phyloP scores from a whole-genome alignment of 225 moss, liverwort and hornwort genomes.

The Physcomitrium patens region DNA sequence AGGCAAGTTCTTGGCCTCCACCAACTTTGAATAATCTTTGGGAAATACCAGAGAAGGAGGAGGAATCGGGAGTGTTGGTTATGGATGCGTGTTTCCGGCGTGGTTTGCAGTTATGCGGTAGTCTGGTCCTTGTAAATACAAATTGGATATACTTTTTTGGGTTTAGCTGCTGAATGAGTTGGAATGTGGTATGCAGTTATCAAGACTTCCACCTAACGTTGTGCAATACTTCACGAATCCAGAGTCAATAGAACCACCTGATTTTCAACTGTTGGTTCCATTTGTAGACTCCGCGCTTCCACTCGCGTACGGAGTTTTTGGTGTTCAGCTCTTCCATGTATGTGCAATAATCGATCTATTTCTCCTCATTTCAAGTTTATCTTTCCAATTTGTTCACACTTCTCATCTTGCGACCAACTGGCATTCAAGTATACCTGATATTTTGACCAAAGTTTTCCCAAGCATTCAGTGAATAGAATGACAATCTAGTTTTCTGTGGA shows the following conservation, averaged over 20 bases:
- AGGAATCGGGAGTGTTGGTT: too few species aligned
- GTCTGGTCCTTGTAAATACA: background rate
- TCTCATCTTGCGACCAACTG: too few species aligned
- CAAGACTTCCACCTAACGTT: constrained; percentile 84
- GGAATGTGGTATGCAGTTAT: constrained; percentile 50
- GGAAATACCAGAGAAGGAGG: too few species aligned
- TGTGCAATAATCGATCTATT: constrained; percentile 22
- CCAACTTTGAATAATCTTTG: background rate
- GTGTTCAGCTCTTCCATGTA: constrained; percentile 80
- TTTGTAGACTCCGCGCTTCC: constrained; percentile 81
- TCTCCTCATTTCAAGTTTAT: constrained; percentile 14
- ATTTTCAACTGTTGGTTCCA: constrained; percentile 75
- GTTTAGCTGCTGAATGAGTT: background rate
- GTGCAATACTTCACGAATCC: constrained; percentile 85
- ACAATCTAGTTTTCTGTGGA: too few species aligned
- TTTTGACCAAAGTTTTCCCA: too few species aligned
- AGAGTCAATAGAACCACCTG: constrained; percentile 76
- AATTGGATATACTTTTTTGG: background rate
- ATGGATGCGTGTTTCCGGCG: background rate
- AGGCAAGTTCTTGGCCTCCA: constrained; percentile 31
- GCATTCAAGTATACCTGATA: too few species aligned
- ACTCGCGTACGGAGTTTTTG: constrained; percentile 88
- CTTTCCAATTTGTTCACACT: constrained; percentile 2
- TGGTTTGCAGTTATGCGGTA: background rate
- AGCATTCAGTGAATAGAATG: too few species aligned